These are phyloP conservation scores for Torulaspora delbrueckii DNA, from an alignment of 805 yeast species.

Conservation along the genomic window DNA sequence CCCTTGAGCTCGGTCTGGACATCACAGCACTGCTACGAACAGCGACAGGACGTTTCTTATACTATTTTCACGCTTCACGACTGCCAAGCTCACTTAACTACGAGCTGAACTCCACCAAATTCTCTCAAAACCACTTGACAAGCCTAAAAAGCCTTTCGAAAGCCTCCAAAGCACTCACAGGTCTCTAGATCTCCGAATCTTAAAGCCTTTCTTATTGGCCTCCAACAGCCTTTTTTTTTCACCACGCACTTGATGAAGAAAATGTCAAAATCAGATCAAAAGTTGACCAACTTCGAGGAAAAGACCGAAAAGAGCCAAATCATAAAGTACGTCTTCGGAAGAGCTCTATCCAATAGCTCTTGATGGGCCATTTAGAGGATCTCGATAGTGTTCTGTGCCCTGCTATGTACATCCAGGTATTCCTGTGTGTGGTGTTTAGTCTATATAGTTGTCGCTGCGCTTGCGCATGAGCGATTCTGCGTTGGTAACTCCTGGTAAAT, in stretches of 20 bases:
- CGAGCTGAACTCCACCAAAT: background rate
- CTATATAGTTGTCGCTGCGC: slow-evolving; percentile 9
- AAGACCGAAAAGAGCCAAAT: background rate
- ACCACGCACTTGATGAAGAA: background rate
- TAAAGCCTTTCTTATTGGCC: background rate
- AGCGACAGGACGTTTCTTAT: background rate
- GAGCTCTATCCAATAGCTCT: background rate
- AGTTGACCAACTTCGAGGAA: background rate
- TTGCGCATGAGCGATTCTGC: slow-evolving; percentile 35
- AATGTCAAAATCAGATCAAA: slow-evolving; percentile 3
- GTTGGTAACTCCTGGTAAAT: slow-evolving; percentile 39
- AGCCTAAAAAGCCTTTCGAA: background rate
- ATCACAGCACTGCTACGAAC: background rate
- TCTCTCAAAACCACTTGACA: background rate
- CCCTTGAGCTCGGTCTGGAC: slow-evolving; percentile 11
- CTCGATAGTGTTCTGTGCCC: background rate
- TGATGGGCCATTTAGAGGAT: background rate
- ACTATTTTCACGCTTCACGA: background rate
- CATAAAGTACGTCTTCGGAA: background rate
- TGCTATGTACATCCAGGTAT: background rate
- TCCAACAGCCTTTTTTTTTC: slow-evolving; percentile 4
- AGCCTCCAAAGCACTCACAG: background rate
- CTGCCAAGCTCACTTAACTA: background rate
- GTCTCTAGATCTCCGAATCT: slow-evolving; percentile 1
- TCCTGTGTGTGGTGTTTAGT: background rate